A percentile compares a stretch with the other conserved stretches of the same genome.
Evolutionary conservation across 2,329 filamentous ascomycete species (phyloP).

Genomic region (Amauroascus niger): DNA sequence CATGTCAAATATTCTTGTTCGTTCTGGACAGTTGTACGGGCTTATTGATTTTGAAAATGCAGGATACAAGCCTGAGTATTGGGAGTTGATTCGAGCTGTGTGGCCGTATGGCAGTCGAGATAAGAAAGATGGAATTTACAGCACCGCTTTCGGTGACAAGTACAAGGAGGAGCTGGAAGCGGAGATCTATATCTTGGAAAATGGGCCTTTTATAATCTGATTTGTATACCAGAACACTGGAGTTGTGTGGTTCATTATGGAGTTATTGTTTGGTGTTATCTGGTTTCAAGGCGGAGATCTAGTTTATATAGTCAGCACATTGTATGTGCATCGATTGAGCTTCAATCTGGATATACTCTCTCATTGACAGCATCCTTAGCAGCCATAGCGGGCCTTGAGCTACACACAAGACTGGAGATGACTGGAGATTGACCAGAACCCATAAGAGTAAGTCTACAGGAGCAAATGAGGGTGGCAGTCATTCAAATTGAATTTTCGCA

Average conservation of each 20-base stretch:
- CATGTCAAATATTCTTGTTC: conserved; percentile 13
- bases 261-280: background rate
- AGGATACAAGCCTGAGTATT: conserved; percentile 16
- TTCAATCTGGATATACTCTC: no score
- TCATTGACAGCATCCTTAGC: no score
- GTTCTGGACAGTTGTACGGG: conserved; percentile 8
- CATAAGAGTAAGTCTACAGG: no score
- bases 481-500: no score
- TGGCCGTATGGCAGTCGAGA: conserved; percentile 4
- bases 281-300: no score
- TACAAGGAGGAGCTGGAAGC: conserved; percentile 14
- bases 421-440: no score
- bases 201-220: conserved; percentile 5
- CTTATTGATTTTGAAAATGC: conserved; percentile 15
- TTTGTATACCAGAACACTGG: background rate
- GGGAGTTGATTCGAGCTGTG: conserved; percentile 12
- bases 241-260: background rate
- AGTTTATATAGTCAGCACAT: no score
- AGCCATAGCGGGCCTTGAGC: no score
- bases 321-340: no score
- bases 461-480: no score
- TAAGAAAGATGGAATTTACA: background rate
- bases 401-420: no score
- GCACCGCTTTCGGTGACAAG: conserved; percentile 11
- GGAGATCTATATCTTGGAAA: conserved; percentile 3